Base-by-base conservation (phyloP, 2,329 filamentous ascomycete genomes). In the Trichoderma brevicompactum region DNA sequence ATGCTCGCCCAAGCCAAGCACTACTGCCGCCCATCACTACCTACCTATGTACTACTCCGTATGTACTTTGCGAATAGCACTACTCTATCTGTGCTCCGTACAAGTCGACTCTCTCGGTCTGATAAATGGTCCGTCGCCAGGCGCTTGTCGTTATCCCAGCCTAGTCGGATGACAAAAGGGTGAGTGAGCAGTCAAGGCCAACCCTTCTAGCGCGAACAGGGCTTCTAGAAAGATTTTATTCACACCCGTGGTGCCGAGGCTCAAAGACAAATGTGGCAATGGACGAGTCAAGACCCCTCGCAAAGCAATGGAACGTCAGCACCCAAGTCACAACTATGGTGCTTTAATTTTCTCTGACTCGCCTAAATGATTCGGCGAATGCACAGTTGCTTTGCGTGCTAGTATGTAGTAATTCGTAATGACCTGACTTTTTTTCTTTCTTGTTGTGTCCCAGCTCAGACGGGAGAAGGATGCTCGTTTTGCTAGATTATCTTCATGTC, bases 161-260 rank as follows among this genome's bases (percentile, higher is more conserved):
- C 23, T 28, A 28, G 23, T 28, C 23, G 23, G 23, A 28, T 28
- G 50, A 40, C 50, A 38, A 38, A 54, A 54, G 36, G 52, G 13
- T 36, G 38, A 56, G 53, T 17, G 40, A 49, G 56, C 43, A 40
- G 19, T n/a, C 12, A 28, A 53, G 19, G 15, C 17, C 13, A 13
- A 8, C 58, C 10, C 58, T 61, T 52, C 48, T 61, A 61, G 58
- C 58, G 58, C 38, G 46, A 13, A 12, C 58, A 52, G 48, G 38
- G 58, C 46, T 62, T 62, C 58, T 62, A 62, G 58, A 62, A 62
- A 52, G 46, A 34, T 41, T 52, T 52, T 52, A 7, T 32, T 34
- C 12, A n/a, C 9, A 13, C 43, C 53, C 53, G 40, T 36, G 13
- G 36, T 62, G 58, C 58, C 58, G 48, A 62, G 58, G 58, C 55